Conservation (phyloP, 2,329 filamentous ascomycete genomes). For the Aspergillus pseudotamarii region DNA sequence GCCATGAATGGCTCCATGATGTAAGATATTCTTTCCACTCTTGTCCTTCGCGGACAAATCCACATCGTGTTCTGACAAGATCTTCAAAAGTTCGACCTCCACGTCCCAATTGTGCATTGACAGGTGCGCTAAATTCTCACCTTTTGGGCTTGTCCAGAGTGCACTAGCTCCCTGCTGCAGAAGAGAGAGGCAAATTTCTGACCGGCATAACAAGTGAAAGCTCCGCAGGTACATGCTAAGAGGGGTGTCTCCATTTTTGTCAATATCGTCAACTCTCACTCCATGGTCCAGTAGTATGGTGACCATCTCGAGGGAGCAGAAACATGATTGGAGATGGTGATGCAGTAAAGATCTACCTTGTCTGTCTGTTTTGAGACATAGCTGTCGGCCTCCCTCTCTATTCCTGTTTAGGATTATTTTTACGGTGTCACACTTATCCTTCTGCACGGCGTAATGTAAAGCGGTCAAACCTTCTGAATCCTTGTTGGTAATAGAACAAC, state of each 20-base stretch:
- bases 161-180: background rate
- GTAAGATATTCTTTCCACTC: background rate
- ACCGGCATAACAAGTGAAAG: background rate
- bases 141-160: background rate
- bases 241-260: background rate
- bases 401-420: background rate
- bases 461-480: background rate
- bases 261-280: background rate
- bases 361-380: background rate
- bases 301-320: background rate
- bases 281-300: background rate
- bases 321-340: background rate
- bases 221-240: background rate
- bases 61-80: background rate
- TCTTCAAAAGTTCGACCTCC: background rate
- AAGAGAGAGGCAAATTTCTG: background rate
- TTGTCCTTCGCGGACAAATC: background rate
- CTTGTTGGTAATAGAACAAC: background rate
- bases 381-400: background rate
- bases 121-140: background rate
- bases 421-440: background rate
- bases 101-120: background rate
- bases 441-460: background rate
- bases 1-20: background rate
- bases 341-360: background rate